Evolutionary conservation across 768 basidiomycete species (phyloP).

Genomic region (Mycena maculata): DNA sequence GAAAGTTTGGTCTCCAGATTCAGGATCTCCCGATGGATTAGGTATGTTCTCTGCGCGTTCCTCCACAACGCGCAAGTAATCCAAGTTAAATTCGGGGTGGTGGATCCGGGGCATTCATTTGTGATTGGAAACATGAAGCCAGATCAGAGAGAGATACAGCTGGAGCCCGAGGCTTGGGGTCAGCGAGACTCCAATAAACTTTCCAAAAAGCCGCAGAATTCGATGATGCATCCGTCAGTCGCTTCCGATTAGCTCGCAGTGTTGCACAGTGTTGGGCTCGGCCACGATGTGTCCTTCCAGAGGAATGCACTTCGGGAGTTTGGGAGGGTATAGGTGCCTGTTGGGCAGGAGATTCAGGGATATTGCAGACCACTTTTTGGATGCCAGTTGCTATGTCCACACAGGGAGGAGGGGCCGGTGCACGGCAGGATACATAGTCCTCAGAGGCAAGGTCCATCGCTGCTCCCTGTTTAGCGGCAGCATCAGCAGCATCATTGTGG

Average conservation of each 20-base stretch:
- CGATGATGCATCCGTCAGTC: not conserved
- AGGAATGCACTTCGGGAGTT: too few relatives aligned
- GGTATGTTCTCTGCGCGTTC: not conserved
- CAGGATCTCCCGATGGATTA: not conserved
- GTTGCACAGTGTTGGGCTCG: not conserved
- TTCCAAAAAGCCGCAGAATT: slow-evolving; percentile 12
- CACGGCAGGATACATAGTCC: too few relatives aligned
- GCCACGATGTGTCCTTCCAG: not conserved
- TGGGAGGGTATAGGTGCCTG: too few relatives aligned
- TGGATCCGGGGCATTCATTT: slow-evolving; percentile 1
- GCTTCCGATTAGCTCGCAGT: not conserved
- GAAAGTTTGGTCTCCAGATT: not conserved
- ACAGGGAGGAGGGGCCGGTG: too few relatives aligned
- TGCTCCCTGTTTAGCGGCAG: not conserved
- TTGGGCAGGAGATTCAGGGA: too few relatives aligned
- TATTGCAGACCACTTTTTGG: too few relatives aligned
- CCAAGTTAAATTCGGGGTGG: not conserved
- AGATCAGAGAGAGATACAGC: not conserved
- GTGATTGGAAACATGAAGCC: not conserved
- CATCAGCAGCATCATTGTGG: not conserved
- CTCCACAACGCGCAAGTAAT: not conserved
- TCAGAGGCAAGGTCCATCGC: not conserved
- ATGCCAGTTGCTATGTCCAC: too few relatives aligned
- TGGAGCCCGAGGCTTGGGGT: not conserved
- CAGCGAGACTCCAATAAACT: not conserved